A percentile compares a stretch with the other conserved stretches of the same genome.
These are phyloP conservation scores for Echites panduratus DNA, from an alignment of 257 asterid species.

Conservation along the genomic window DNA sequence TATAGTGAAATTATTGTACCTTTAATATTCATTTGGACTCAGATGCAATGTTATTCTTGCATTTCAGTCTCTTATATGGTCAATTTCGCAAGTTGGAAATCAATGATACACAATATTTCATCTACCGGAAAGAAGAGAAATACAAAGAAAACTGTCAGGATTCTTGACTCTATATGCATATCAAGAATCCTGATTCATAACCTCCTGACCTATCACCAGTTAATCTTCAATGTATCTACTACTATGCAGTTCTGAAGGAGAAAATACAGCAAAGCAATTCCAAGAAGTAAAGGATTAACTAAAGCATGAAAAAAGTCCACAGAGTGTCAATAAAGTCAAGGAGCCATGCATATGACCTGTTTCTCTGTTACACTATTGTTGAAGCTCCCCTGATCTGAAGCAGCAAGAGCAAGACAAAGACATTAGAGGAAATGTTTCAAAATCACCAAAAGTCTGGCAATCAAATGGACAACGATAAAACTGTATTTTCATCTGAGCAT, in stretches of 20 bases:
- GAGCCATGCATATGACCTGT: conserved; percentile 42
- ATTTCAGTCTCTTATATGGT: neutral
- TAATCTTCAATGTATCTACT: neutral
- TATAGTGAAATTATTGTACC: neutral
- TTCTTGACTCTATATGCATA: neutral
- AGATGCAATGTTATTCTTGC: neutral
- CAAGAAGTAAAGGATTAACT: neutral
- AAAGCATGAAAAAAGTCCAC: neutral
- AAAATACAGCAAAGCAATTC: neutral
- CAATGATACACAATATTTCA: neutral
- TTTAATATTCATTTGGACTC: neutral
- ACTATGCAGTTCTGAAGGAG: no score
- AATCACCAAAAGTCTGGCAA: neutral
- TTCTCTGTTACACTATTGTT: conserved; percentile 71
- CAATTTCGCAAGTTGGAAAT: neutral
- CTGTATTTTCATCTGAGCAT: neutral
- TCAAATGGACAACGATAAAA: neutral
- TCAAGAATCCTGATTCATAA: neutral
- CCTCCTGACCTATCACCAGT: neutral
- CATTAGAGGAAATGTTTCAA: neutral
- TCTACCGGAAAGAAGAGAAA: neutral
- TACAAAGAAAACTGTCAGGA: neutral
- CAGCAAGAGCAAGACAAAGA: conserved; percentile 29
- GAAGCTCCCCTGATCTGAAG: conserved; percentile 68
- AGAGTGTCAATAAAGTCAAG: conserved; percentile 5